These are phyloP conservation scores for Hemisphaericaspora xylanilytica DNA, from an alignment of 1,139 yeast species.

Conservation along the genomic window DNA sequence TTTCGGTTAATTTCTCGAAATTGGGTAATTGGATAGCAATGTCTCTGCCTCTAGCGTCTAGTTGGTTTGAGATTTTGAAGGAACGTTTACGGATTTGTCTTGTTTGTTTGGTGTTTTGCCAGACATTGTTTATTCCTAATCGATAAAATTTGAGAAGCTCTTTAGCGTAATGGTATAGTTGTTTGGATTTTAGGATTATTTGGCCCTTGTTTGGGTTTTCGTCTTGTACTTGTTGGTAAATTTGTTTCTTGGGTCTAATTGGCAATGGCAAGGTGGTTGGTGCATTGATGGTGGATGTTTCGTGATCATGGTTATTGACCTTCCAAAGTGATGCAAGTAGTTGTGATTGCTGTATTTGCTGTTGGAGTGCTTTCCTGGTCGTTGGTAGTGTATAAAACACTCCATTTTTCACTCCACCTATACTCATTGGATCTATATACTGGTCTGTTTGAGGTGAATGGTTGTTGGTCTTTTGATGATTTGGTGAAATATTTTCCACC, in stretches of 20 bases:
- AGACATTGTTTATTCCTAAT: slow-evolving; percentile 50
- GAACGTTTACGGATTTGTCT: slow-evolving; percentile 21
- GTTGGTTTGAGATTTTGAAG: slow-evolving; percentile 22
- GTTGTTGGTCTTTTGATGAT: no score
- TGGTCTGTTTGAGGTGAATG: no score
- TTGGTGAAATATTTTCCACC: no score
- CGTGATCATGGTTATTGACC: background rate
- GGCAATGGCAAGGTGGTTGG: slow-evolving; percentile 39
- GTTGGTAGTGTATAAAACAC: slow-evolving; percentile 18
- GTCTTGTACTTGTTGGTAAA: slow-evolving; percentile 27
- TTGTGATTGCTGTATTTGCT: slow-evolving; percentile 17
- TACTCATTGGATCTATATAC: no score
- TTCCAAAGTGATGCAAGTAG: slow-evolving; percentile 19
- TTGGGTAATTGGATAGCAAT: slow-evolving; percentile 26
- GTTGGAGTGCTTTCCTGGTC: slow-evolving; percentile 13
- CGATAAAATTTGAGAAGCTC: slow-evolving; percentile 47
- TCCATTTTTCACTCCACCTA: background rate
- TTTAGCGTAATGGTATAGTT: slow-evolving; percentile 40
- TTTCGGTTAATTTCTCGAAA: slow-evolving; percentile 27
- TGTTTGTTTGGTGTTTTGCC: slow-evolving; percentile 36
- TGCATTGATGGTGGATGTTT: slow-evolving; percentile 25
- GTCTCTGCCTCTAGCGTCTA: slow-evolving; percentile 27
- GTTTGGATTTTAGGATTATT: slow-evolving; percentile 28
- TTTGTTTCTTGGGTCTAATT: slow-evolving; percentile 29
- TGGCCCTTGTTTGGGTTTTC: slow-evolving; percentile 21